A percentile compares a stretch with the other conserved stretches of the same genome.
Evolutionary conservation across 177 flowering plant species (phyloP).

Genomic region (Telopea speciosissima): DNA sequence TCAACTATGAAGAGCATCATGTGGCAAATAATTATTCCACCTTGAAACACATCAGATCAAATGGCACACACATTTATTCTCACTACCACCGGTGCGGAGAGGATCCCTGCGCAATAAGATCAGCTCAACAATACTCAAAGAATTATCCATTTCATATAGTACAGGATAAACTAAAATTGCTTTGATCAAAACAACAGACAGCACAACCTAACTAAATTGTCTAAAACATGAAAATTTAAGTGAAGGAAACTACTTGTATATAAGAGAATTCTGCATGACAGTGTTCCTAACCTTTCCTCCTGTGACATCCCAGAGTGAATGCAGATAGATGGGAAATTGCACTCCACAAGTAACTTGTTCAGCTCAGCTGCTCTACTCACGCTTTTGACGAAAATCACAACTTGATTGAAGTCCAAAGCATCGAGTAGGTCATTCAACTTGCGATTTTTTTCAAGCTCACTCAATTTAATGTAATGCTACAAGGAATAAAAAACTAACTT

Average conservation of each 20-base stretch:
- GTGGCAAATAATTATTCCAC: too few relatives aligned
- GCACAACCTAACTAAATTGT: too few relatives aligned
- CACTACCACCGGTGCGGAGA: too few relatives aligned
- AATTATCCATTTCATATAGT: too few relatives aligned
- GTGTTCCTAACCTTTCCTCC: constrained; percentile 57
- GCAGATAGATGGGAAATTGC: constrained; percentile 80
- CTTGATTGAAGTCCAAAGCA: constrained; percentile 97
- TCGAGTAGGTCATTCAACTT: constrained; percentile 97
- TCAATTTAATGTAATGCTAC: constrained; percentile 96
- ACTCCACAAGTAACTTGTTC: constrained; percentile 85
- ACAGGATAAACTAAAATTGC: too few relatives aligned
- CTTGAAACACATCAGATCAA: too few relatives aligned
- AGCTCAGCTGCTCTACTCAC: constrained; percentile 92
- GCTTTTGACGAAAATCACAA: constrained; percentile 93
- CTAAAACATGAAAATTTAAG: too few relatives aligned
- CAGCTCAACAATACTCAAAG: too few relatives aligned
- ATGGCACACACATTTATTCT: too few relatives aligned
- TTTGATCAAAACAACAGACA: too few relatives aligned
- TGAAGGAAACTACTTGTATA: not conserved
- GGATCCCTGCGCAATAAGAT: too few relatives aligned
- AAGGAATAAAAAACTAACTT: constrained; percentile 1
- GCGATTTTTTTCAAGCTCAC: constrained; percentile 85
- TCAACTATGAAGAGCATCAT: too few relatives aligned
- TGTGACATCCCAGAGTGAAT: constrained; percentile 87
- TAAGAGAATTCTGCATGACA: not conserved